A percentile compares a stretch with the other conserved stretches of the same genome.
Evolutionary conservation across 805 yeast genomes (phyloP).

Genomic region (Cyberlindnera japonica): DNA sequence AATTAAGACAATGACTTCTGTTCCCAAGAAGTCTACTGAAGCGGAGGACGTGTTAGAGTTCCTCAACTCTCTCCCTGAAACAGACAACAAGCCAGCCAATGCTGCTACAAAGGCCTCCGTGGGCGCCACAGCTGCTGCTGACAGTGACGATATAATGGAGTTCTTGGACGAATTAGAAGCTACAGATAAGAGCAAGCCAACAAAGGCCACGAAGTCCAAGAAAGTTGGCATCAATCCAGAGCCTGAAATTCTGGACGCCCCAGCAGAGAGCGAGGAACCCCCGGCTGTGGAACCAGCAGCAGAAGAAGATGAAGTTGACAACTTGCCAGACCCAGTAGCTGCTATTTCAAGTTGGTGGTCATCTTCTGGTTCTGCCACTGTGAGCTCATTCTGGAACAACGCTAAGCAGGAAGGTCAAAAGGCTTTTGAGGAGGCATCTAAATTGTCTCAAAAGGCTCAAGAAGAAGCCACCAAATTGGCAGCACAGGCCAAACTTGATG

Average conservation of each 20-base stretch:
- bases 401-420: slow-evolving; percentile 47
- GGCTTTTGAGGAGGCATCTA: slow-evolving; percentile 30
- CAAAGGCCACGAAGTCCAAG: slow-evolving; percentile 2
- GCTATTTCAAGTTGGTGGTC: slow-evolving; percentile 76
- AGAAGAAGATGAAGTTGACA: slow-evolving; percentile 15
- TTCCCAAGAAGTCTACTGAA: slow-evolving; percentile 40
- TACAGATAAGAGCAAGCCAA: slow-evolving; percentile 25
- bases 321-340: slow-evolving; percentile 55
- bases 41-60: slow-evolving; percentile 78
- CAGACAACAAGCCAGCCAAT: slow-evolving; percentile 22
- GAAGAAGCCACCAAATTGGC: slow-evolving; percentile 29
- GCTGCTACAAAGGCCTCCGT: slow-evolving; percentile 21
- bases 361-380: slow-evolving; percentile 61
- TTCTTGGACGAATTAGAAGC: slow-evolving; percentile 62
- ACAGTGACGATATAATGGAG: slow-evolving; percentile 38
- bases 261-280: slow-evolving; percentile 20
- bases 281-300: slow-evolving; percentile 18
- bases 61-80: slow-evolving; percentile 72
- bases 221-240: slow-evolving; percentile 1
- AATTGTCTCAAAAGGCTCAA: slow-evolving; percentile 33
- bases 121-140: slow-evolving; percentile 29
- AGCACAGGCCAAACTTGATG: slow-evolving; percentile 30
- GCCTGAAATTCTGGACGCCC: neutral
- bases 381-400: slow-evolving; percentile 64
- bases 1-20: slow-evolving; percentile 14